Base-by-base conservation (phyloP, 441 rosid genomes). In the Pelargonium australe region DNA sequence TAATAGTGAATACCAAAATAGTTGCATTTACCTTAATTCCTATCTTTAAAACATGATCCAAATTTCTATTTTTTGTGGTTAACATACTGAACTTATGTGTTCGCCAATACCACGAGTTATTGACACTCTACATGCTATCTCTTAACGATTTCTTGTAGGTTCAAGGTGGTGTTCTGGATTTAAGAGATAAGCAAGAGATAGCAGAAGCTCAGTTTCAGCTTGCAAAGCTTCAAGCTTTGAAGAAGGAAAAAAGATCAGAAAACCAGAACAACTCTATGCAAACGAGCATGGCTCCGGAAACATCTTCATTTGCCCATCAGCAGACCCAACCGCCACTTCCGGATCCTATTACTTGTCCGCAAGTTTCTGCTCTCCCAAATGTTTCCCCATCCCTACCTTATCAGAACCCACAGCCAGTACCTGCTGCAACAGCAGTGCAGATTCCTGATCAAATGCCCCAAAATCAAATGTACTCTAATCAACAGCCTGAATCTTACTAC, bases 181-280 rank as follows among this genome's bases (percentile, higher is more conserved):
- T 87, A 70, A 80, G 75, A 66, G 89, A 87, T 73, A 85, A 82
- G 75, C 87, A 85, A 70, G 89, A 87, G 75, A 87, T 87, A 78
- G 80, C 85, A 20, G 83, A 73, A 68, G 79, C 79, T 66, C 82
- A 79, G 41, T 25, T 78, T 62, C 75, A 68, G 60, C 74, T 85
- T 49, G 70, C 81, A 65, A 79, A 75, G 78, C 84, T 85, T 69
- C 72, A 69, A 49, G 43, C 61, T 68, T 71, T 34, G 47, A 79
- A 79, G 75, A 70, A 28, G 44, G 76, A 72, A 25, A 16, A 31
- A 13, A 73, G 63, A 61, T 68, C 51, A 13, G 80, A 61, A 75
- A 79, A 69, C 63, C 77, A 70, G 68, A 75, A 63, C 66, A 78
- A 63, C 20, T 8, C 75, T 66, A 69, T 55, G 71, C 77, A 67